A percentile compares a stretch with the other conserved stretches of the same genome.
Conservation (phyloP, 2,329 filamentous ascomycete species). For the Knufia fluminis region DNA sequence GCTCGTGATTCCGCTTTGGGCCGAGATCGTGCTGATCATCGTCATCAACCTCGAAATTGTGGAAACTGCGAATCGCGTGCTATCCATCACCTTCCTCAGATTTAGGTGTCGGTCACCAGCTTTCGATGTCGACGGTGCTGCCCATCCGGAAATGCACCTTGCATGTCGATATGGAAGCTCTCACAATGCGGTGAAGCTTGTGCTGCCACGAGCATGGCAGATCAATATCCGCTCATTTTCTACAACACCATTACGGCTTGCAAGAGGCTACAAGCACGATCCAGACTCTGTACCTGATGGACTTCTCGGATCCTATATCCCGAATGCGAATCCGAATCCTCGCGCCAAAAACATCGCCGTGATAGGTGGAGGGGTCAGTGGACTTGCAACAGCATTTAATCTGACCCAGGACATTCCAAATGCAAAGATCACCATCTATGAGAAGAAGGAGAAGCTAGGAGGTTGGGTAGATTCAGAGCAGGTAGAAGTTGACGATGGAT, state of each 20-base stretch:
- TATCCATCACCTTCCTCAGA: not conserved
- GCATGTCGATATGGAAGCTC: slow-evolving; percentile 15
- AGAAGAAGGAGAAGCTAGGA: slow-evolving; percentile 59
- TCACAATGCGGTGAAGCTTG: slow-evolving; percentile 16
- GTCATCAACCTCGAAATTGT: not conserved
- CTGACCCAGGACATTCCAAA: slow-evolving; percentile 59
- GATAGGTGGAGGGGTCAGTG: slow-evolving; percentile 74
- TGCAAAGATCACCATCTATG: slow-evolving; percentile 71
- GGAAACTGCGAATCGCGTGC: not conserved
- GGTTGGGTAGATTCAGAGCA: slow-evolving; percentile 72
- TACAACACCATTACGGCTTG: slow-evolving; percentile 28
- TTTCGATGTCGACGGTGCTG: slow-evolving; percentile 1
- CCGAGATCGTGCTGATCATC: not conserved
- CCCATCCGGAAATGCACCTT: slow-evolving; percentile 21
- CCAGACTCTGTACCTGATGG: not conserved
- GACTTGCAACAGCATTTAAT: slow-evolving; percentile 69
- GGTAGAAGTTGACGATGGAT: slow-evolving; percentile 50
- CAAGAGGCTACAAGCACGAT: not conserved
- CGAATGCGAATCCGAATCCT: slow-evolving; percentile 16
- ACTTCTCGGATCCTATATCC: not conserved
- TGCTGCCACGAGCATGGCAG: slow-evolving; percentile 30
- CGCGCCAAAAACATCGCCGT: slow-evolving; percentile 49
- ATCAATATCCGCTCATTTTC: slow-evolving; percentile 61
- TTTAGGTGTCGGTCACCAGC: not conserved
- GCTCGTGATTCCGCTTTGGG: too few species aligned